Base-by-base conservation (phyloP, 2,329 filamentous ascomycete species). In the Fusarium succisae region DNA sequence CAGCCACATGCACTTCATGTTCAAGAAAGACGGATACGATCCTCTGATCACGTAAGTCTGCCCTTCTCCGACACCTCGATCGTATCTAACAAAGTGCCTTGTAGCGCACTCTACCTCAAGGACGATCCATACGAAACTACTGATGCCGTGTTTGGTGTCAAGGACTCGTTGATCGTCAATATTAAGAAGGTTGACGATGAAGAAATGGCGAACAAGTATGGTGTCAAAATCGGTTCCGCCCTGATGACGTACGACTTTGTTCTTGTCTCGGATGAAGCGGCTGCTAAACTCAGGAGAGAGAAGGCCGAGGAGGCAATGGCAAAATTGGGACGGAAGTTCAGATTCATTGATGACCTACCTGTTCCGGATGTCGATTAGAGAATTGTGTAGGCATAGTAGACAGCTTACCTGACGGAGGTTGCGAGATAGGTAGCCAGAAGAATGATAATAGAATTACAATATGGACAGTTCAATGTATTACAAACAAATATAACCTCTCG, bases 1-100 rank as follows among this genome's bases (percentile, higher is more conserved):
- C 3, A 89, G 91, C 26, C 94, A 96, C 81, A 89, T 96, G 86
- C 94, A 96, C 82, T 96, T 96, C 78, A 96, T 97, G 93, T 95
- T 97, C 83, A 90, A 92, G 32, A 73, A 72, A 6, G 61, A 68
- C 3, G 64, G 69, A 20, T 72, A 69, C 4, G 69, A 72, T 38
- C 69, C 69, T 53, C 41, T 72, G 0, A 69, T 72, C 54, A 72
- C 70, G 69, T 69, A 59, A 43, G 68, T 32, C 22, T n/a, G 11
- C 18, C 8, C 17, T 7, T 1, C 1, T 14, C 24, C 4, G 9
- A 1, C 14, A 24, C 12, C 12, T 5, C 6, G 20, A 35, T 12
- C 2, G 5, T 13, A 4, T 14, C 35, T 61, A 6, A 71, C 35
- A 14, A 38, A 5, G 6, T 20, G 0, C 28, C 11, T 3, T 32